Percentiles rank a stretch among this genome's conserved stretches.
phyloP scores from a whole-genome alignment of 2,329 filamentous ascomycete species.

The Neopestalotiopsis sp. region DNA sequence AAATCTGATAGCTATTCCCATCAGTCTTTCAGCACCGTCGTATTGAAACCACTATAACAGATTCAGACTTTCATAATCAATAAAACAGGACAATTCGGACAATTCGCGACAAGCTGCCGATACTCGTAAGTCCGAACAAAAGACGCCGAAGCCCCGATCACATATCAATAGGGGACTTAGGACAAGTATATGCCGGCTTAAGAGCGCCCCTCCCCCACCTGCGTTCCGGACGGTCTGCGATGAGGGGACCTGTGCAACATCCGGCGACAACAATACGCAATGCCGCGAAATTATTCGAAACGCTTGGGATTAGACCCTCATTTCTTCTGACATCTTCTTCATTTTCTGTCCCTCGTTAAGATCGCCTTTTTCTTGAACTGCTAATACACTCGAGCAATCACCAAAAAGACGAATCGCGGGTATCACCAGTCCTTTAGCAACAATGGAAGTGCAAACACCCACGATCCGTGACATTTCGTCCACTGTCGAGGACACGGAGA shows the following conservation, averaged over 20 bases:
- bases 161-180: background rate
- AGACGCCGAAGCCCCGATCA: background rate
- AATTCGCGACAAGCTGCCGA: background rate
- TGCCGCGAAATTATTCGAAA: background rate
- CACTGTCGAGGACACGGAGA: constrained; percentile 27
- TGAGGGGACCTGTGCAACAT: constrained; percentile 15
- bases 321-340: background rate
- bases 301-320: background rate
- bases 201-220: constrained; percentile 16
- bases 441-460: constrained; percentile 26
- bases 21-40: no score
- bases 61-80: background rate
- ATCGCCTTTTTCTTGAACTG: background rate
- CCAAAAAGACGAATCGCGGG: background rate
- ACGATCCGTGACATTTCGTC: constrained; percentile 27
- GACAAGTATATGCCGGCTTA: background rate
- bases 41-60: background rate
- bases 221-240: background rate
- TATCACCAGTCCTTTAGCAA: background rate
- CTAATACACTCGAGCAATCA: background rate
- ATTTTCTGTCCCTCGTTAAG: background rate
- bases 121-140: constrained; percentile 5
- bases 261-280: constrained; percentile 9
- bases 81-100: background rate
- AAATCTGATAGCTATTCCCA: no score